Base-by-base conservation (phyloP, 257 asterid genomes). In the Gentiana macrophylla region DNA sequence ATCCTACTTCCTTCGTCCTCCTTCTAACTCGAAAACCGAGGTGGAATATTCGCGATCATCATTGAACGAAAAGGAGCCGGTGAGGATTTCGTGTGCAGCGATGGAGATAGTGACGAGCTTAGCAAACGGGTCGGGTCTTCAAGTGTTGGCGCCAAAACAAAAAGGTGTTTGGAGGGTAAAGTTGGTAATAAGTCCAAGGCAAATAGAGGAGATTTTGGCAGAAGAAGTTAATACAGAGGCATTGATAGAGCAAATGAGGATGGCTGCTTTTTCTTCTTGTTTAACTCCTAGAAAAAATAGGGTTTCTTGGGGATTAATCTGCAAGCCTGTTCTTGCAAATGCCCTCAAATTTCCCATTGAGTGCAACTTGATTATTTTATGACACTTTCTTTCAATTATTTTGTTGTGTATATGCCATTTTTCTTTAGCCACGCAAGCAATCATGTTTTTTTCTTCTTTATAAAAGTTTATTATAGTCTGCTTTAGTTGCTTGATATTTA, bases 101-200 rank as follows among this genome's bases (percentile, higher is more conserved):
- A 1, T 63, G 61, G 69, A 63, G 50, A 12, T 53, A 13, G 65
- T 63, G 0, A 10, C 73, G 4, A 54, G 38, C 7, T 32, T 68
- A 55, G 68, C 68, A 3, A 62, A 54, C 10, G 70, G 79, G 8
- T 59, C 70, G 15, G 62, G 65, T 0, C 57, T 73, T 24, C 72
- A 74, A 56, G 79, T 74, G 2, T 55, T 74, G 66, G 59, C 70
- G 1, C 69, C 68, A 2, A 68, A 53, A 33, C 62, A 73, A 33
- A 53, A 74, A 50, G 84, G 94, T 2, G 79, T 76, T 53, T 85
- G 94, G 94, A 82, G 76, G 50, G 89, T 85, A 71, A 85, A 80
- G 59, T 57, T 85, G 62, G 79, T 72, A 60, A 85, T 85, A 4
- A 70, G 71, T 57, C 72, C 78, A 0, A 70, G 57, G 48, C 79